Base-by-base conservation (phyloP, 2,329 filamentous ascomycete species). In the Colletotrichum tabaci region DNA sequence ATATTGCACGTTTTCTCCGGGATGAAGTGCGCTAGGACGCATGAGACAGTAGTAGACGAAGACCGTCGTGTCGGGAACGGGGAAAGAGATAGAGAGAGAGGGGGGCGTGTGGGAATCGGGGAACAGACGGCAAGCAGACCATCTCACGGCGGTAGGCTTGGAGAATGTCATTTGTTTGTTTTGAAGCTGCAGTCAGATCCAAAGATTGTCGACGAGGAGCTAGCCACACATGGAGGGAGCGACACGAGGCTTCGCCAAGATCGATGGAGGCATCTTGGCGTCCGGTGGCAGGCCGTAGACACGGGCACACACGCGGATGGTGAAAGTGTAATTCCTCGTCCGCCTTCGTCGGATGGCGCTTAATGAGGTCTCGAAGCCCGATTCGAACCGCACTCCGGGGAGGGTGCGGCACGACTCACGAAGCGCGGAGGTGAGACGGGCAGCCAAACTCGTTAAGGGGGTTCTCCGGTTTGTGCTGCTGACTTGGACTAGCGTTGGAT, bases 121-220 rank as follows among this genome's bases (percentile, higher is more conserved):
- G 13, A 50, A 15, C 30, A 30, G n/a, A 50, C n/a, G 30, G 23
- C 58, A 38, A 16, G 46, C 18, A 18, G n/a, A 55, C 0, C 18
- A 42, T 50, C 44, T 61, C 46, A n/a, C 46, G 9, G 23, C 3
- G 21, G 9, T 38, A 13, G 21, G 53, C 15, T 42, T 58, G n/a
- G 30, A 18, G 38, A 52, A 50, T 62, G 47, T n/a, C 53, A 56
- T 7, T 5, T 12, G 13, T 18, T 38, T 35, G 38, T 30, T 21
- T 67, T n/a, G 64, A 71, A 38, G 35, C 35, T 58, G 64, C 64
- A 46, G 62, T 61, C 68, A 23, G 53, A 46, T 61, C 57, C 68
- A 23, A 58, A n/a, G 30, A 58, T 18, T 62, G 52, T 66, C 55
- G 58, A 60, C 65, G 58, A 68, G 44, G 42, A 40, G 21, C 40